Percentiles rank a stretch among this genome's conserved stretches.
Conservation (phyloP, 192 early-diverging fungal genomes). For the Lobosporangium transversale region DNA sequence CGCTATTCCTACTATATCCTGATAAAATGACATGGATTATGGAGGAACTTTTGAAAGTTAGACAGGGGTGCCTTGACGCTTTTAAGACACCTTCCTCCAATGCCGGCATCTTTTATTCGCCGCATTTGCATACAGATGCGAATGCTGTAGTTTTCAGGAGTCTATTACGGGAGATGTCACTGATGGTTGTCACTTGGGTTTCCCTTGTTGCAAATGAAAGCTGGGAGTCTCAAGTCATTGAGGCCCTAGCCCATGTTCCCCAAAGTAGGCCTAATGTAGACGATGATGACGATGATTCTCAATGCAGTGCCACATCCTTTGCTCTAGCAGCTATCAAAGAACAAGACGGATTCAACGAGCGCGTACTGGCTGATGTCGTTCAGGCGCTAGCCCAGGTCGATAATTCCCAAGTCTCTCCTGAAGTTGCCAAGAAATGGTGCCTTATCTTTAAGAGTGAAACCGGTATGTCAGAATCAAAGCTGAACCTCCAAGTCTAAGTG, state of each 20-base stretch:
- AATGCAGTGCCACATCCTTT: slow-evolving; percentile 21
- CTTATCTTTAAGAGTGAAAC: slow-evolving; percentile 33
- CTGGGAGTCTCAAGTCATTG: slow-evolving; percentile 33
- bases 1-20: slow-evolving; percentile 39
- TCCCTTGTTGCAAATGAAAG: slow-evolving; percentile 20
- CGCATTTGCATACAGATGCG: slow-evolving; percentile 31
- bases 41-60: slow-evolving; percentile 34
- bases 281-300: slow-evolving; percentile 16
- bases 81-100: slow-evolving; percentile 44
- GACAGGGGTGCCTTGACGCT: slow-evolving; percentile 45
- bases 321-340: slow-evolving; percentile 22
- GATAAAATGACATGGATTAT: slow-evolving; percentile 51
- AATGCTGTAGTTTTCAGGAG: slow-evolving; percentile 49
- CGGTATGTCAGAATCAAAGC: slow-evolving; percentile 13
- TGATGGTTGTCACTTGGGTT: slow-evolving; percentile 34
- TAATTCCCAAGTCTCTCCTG: slow-evolving; percentile 1
- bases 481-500: neutral
- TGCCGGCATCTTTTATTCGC: slow-evolving; percentile 39
- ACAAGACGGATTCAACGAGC: slow-evolving; percentile 38
- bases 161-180: slow-evolving; percentile 22
- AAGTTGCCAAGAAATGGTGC: slow-evolving; percentile 40
- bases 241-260: slow-evolving; percentile 9
- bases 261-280: neutral
- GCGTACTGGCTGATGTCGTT: slow-evolving; percentile 32
- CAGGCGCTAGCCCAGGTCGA: slow-evolving; percentile 22